A percentile compares a stretch with the other conserved stretches of the same genome.
Evolutionary conservation across 495 filamentous ascomycete genomes (phyloP).

Genomic region (Pseudevernia furfuracea): DNA sequence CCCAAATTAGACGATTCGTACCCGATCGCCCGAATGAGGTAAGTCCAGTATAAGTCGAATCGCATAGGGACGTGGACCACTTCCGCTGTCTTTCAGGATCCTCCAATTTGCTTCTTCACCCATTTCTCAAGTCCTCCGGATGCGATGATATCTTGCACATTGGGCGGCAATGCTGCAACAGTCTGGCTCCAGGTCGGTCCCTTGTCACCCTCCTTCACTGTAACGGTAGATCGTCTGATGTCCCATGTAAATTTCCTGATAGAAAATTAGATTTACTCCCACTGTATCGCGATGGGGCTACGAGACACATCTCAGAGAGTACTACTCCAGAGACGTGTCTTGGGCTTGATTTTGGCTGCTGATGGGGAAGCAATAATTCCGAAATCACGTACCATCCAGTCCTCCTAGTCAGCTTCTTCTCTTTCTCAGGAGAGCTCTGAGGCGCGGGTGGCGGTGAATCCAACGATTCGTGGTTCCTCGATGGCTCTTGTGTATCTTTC

Average conservation of each 20-base stretch:
- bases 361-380: background rate
- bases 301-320: no score
- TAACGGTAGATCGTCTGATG: slow-evolving; percentile 60
- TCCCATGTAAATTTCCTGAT: slow-evolving; percentile 70
- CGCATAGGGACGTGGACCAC: background rate
- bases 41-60: background rate
- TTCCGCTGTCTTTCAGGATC: background rate
- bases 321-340: background rate
- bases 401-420: slow-evolving; percentile 62
- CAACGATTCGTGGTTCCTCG: slow-evolving; percentile 35
- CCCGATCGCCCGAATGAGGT: no score
- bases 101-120: slow-evolving; percentile 62
- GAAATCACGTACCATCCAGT: slow-evolving; percentile 75
- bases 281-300: background rate
- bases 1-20: no score
- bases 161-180: slow-evolving; percentile 68
- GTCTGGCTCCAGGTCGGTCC: slow-evolving; percentile 65
- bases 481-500: slow-evolving; percentile 34
- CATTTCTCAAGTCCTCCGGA: slow-evolving; percentile 71
- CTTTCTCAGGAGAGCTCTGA: slow-evolving; percentile 27
- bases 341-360: background rate
- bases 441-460: slow-evolving; percentile 40
- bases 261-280: background rate
- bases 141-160: slow-evolving; percentile 86
- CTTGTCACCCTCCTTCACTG: slow-evolving; percentile 56